Percentiles rank a stretch among this genome's conserved stretches.
Conservation (phyloP, 768 basidiomycete genomes). For the Lactarius sanguifluus region DNA sequence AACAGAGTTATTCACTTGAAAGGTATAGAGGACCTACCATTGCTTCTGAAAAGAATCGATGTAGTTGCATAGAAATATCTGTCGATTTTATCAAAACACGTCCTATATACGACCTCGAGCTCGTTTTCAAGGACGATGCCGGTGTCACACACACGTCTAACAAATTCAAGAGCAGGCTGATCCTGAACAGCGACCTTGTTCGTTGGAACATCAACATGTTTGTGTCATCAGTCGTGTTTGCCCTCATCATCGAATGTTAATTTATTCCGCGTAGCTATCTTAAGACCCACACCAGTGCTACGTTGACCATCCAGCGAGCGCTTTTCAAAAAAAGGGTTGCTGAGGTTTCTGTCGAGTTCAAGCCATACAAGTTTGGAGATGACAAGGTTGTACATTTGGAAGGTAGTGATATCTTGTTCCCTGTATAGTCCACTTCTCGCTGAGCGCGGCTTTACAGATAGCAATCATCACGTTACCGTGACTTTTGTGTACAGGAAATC, state of each 20-base stretch:
- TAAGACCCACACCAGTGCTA: not conserved
- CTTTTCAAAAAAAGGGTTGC: not conserved
- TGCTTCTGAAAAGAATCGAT: not conserved
- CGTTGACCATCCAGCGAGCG: not conserved
- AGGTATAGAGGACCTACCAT: not conserved
- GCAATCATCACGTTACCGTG: not conserved
- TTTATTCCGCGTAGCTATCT: not conserved
- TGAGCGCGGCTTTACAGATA: not conserved
- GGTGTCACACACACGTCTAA: not conserved
- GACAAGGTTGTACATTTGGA: not conserved
- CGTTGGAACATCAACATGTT: not conserved
- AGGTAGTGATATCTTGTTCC: not conserved
- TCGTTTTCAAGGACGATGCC: not conserved
- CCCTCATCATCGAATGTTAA: accelerated
- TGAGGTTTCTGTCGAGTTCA: not conserved
- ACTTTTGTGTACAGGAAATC: not conserved
- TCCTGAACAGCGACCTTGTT: accelerated
- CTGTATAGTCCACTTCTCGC: not conserved
- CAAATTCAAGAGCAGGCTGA: too few relatives aligned
- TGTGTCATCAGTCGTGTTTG: not conserved
- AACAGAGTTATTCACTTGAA: not conserved
- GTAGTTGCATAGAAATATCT: not conserved
- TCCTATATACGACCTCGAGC: not conserved
- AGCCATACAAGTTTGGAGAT: not conserved
- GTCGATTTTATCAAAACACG: not conserved